Evolutionary conservation across 2,329 filamentous ascomycete species (phyloP).

Genomic region (Diaporthe sp.): DNA sequence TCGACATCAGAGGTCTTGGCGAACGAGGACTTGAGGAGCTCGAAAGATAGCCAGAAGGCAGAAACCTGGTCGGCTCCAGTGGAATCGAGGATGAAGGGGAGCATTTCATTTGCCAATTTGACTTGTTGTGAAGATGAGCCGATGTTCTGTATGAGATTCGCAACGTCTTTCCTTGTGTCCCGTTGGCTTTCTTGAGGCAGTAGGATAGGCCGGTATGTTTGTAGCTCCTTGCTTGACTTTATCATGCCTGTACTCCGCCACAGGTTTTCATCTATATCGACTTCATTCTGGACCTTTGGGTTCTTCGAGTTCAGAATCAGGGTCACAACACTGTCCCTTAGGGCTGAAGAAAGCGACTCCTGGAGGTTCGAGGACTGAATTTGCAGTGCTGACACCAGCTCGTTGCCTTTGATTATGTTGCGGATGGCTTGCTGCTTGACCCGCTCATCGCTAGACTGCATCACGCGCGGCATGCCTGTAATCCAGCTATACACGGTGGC

Average conservation of each 20-base stretch:
- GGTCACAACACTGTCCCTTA: slow-evolving; percentile 80
- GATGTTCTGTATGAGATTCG: slow-evolving; percentile 68
- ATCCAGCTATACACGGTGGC: slow-evolving; percentile 85
- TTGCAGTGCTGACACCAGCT: slow-evolving; percentile 73
- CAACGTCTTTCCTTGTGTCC: slow-evolving; percentile 69
- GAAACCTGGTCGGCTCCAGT: slow-evolving; percentile 73
- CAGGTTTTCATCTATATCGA: slow-evolving; percentile 48
- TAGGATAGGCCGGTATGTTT: slow-evolving; percentile 71
- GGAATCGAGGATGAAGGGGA: slow-evolving; percentile 73
- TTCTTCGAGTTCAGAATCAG: slow-evolving; percentile 54
- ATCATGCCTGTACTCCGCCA: slow-evolving; percentile 49
- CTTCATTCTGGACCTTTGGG: slow-evolving; percentile 51
- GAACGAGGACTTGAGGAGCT: slow-evolving; percentile 74
- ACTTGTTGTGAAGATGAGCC: slow-evolving; percentile 72
- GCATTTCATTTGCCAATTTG: slow-evolving; percentile 74
- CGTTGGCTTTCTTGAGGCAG: slow-evolving; percentile 76
- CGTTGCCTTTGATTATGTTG: slow-evolving; percentile 82
- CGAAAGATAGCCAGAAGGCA: slow-evolving; percentile 84
- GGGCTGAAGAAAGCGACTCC: slow-evolving; percentile 74
- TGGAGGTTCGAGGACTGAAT: slow-evolving; percentile 77
- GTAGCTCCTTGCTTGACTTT: slow-evolving; percentile 42
- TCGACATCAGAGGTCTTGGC: slow-evolving; percentile 69
- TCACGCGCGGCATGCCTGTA: slow-evolving; percentile 81
- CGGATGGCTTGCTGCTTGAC: slow-evolving; percentile 79
- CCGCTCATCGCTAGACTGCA: slow-evolving; percentile 88